These are phyloP conservation scores for Tubosaeta sp. DNA, from an alignment of 768 basidiomycete genomes.

Conservation along the genomic window DNA sequence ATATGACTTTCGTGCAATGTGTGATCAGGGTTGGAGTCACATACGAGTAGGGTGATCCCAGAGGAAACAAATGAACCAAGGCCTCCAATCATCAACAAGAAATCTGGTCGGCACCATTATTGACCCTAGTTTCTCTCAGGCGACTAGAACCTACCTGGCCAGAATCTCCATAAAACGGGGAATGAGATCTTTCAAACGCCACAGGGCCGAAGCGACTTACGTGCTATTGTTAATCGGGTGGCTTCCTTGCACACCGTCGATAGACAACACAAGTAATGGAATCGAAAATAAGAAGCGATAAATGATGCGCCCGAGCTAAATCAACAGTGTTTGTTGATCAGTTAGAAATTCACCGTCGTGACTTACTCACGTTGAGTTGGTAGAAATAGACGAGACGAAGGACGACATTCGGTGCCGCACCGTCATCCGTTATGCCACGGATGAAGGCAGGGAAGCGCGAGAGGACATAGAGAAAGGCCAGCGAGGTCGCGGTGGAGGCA, in stretches of 20 bases:
- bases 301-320: constrained; percentile 61
- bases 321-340: neutral
- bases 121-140: neutral
- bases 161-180: constrained; percentile 41
- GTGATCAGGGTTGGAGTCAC: constrained; percentile 18
- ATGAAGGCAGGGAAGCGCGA: constrained; percentile 69
- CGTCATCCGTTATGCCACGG: constrained; percentile 62
- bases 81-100: constrained; percentile 65
- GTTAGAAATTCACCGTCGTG: neutral
- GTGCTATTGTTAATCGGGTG: constrained; percentile 48
- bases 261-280: constrained; percentile 61
- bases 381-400: constrained; percentile 72
- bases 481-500: constrained; percentile 61
- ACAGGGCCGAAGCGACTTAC: constrained; percentile 40
- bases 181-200: neutral
- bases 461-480: constrained; percentile 70
- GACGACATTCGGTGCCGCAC: constrained; percentile 72
- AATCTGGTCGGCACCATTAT: constrained; percentile 39
- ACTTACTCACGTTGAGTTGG: constrained; percentile 63
- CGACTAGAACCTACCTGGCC: constrained; percentile 43
- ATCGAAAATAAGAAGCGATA: constrained; percentile 74
- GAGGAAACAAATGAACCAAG: constrained; percentile 79
- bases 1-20: neutral
- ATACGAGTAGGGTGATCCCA: constrained; percentile 71
- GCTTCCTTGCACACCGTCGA: constrained; percentile 55